A percentile compares a stretch with the other conserved stretches of the same genome.
Evolutionary conservation across 768 basidiomycete species (phyloP).

Genomic region (Psilocybe cubensis): DNA sequence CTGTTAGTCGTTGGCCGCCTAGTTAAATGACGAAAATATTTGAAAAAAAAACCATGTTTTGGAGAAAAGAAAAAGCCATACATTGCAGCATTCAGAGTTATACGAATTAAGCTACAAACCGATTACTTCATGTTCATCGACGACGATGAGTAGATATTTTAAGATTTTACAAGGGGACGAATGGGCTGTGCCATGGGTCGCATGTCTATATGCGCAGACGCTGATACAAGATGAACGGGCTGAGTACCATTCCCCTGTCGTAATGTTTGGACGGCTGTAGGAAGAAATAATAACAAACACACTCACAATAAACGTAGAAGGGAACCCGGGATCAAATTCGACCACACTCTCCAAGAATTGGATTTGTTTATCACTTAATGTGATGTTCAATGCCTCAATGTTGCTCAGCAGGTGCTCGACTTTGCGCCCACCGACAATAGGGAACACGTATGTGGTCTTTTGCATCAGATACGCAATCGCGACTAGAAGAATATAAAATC

Average conservation of each 20-base stretch:
- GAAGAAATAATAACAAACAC: too few species aligned
- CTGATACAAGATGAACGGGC: background rate
- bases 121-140: too few species aligned
- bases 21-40: too few species aligned
- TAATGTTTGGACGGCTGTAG: too few species aligned
- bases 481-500: constrained; percentile 28
- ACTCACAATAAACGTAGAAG: constrained; percentile 35
- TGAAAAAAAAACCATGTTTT: too few species aligned
- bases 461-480: constrained; percentile 60
- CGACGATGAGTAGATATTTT: too few species aligned
- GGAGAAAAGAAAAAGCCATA: too few species aligned
- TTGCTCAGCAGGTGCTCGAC: constrained; percentile 55
- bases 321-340: constrained; percentile 54
- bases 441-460: constrained; percentile 57
- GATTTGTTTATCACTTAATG: constrained; percentile 50
- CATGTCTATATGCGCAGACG: background rate
- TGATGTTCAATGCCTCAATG: constrained; percentile 51
- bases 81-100: too few species aligned
- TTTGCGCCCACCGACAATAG: constrained; percentile 55
- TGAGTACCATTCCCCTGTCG: background rate
- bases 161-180: background rate
- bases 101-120: too few species aligned
- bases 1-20: too few species aligned
- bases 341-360: constrained; percentile 44
- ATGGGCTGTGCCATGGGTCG: background rate